A percentile compares a stretch with the other conserved stretches of the same genome.
Evolutionary conservation across 2,329 filamentous ascomycete species (phyloP).

Genomic region (Hypomyces rosellus): DNA sequence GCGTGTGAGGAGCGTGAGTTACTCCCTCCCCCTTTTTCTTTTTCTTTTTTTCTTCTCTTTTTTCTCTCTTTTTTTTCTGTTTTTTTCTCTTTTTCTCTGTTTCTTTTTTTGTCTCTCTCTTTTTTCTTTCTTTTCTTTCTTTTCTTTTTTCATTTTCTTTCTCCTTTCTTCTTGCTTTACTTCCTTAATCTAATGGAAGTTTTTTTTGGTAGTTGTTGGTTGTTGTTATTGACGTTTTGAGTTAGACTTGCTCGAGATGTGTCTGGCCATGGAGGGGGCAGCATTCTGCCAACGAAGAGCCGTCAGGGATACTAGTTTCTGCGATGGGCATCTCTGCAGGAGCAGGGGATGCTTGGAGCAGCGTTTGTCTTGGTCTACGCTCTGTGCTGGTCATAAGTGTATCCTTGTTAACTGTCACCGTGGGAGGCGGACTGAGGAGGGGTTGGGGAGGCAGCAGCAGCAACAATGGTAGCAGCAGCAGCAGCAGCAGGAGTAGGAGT

Average conservation of each 20-base stretch:
- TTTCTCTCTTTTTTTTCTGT: no score
- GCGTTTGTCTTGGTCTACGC: conserved; percentile 12
- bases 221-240: background rate
- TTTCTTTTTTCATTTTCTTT: no score
- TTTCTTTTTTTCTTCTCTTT: background rate
- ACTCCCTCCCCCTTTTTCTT: background rate
- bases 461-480: conserved; percentile 5
- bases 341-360: conserved; percentile 16
- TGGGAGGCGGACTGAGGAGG: background rate
- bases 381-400: conserved; percentile 16
- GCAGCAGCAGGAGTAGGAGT: background rate
- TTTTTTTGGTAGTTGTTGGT: no score
- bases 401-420: background rate
- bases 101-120: background rate
- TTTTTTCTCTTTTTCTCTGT: background rate
- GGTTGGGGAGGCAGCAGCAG: conserved; percentile 1
- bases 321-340: conserved; percentile 20
- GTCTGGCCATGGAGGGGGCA: no score
- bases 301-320: background rate
- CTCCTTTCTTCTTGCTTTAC: no score
- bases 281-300: no score
- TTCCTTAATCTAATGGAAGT: no score
- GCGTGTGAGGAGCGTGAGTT: background rate
- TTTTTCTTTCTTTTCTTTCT: no score
- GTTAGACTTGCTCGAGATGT: background rate